Evolutionary conservation across 495 filamentous ascomycete species (phyloP).

Genomic region (Hypoxylon crocopeplum): DNA sequence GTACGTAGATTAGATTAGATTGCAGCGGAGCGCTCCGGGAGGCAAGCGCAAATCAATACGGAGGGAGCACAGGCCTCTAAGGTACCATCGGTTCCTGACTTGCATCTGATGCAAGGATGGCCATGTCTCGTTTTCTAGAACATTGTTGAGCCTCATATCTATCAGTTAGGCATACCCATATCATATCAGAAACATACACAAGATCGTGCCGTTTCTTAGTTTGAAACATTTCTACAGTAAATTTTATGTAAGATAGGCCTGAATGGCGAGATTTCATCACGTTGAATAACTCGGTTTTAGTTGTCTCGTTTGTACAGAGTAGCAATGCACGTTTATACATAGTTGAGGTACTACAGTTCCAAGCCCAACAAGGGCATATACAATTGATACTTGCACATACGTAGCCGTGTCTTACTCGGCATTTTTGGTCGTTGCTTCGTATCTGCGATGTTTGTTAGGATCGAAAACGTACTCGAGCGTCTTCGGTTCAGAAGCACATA

Average conservation of each 20-base stretch:
- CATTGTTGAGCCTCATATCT: slow-evolving; percentile 24
- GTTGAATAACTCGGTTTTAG: no score
- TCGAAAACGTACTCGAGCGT: not conserved
- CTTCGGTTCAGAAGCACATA: slow-evolving; percentile 56
- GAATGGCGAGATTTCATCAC: not conserved
- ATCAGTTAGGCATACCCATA: no score
- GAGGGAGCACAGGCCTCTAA: slow-evolving; percentile 15
- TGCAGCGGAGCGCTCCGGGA: slow-evolving; percentile 20
- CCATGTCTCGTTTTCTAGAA: slow-evolving; percentile 15
- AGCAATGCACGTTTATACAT: slow-evolving; percentile 13
- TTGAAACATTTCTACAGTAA: not conserved
- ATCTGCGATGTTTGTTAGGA: slow-evolving; percentile 54
- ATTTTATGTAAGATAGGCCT: slow-evolving; percentile 8
- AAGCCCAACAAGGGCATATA: slow-evolving; percentile 7
- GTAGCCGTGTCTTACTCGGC: slow-evolving; percentile 17
- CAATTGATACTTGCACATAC: slow-evolving; percentile 3
- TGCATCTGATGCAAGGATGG: slow-evolving; percentile 24
- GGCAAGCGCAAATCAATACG: not conserved
- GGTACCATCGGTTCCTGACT: slow-evolving; percentile 14
- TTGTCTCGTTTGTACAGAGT: slow-evolving; percentile 1
- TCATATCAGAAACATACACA: not conserved
- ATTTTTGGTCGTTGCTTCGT: slow-evolving; percentile 67
- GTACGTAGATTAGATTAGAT: not conserved
- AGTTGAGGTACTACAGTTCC: not conserved
- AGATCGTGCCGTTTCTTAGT: not conserved